A percentile compares a stretch with the other conserved stretches of the same genome.
These are phyloP conservation scores for Saturnispora kantuleensis DNA, from an alignment of 805 yeast genomes.

Conservation along the genomic window DNA sequence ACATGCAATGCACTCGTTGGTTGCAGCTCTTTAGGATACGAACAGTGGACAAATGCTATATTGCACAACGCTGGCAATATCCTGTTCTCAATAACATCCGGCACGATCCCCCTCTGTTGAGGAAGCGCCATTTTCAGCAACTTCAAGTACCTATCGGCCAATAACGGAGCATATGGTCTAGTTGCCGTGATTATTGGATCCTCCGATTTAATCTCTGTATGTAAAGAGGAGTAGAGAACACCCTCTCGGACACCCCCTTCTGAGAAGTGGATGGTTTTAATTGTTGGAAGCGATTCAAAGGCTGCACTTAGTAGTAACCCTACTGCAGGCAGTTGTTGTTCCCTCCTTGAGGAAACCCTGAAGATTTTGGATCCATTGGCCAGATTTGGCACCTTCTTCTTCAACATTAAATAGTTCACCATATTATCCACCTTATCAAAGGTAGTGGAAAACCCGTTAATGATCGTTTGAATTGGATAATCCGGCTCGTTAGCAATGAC, in stretches of 20 bases:
- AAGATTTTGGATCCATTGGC: conserved; percentile 30
- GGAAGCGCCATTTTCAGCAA: conserved; percentile 52
- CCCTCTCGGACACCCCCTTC: conserved; percentile 80
- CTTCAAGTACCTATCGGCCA: conserved; percentile 46
- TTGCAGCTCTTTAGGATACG: conserved; percentile 68
- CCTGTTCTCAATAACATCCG: conserved; percentile 46
- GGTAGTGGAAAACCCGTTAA: conserved; percentile 58
- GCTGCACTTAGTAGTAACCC: conserved; percentile 55
- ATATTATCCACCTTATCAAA: conserved; percentile 40
- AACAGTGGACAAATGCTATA: conserved; percentile 65
- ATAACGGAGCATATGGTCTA: conserved; percentile 59
- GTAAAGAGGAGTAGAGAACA: conserved; percentile 51
- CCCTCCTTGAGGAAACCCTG: conserved; percentile 56
- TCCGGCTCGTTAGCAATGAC: conserved; percentile 38
- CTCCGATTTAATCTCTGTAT: conserved; percentile 46
- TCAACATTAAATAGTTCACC: conserved; percentile 42
- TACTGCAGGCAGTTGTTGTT: conserved; percentile 60
- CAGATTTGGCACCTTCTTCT: conserved; percentile 36
- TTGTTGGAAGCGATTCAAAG: conserved; percentile 47
- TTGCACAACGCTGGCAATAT: conserved; percentile 66
- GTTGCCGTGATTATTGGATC: conserved; percentile 67
- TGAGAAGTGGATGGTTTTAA: conserved; percentile 55
- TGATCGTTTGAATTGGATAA: conserved; percentile 61
- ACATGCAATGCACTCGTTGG: conserved; percentile 65
- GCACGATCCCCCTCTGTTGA: conserved; percentile 33